Evolutionary conservation across 306 rosid genomes (phyloP).

Genomic region (Ceratonia siliqua): DNA sequence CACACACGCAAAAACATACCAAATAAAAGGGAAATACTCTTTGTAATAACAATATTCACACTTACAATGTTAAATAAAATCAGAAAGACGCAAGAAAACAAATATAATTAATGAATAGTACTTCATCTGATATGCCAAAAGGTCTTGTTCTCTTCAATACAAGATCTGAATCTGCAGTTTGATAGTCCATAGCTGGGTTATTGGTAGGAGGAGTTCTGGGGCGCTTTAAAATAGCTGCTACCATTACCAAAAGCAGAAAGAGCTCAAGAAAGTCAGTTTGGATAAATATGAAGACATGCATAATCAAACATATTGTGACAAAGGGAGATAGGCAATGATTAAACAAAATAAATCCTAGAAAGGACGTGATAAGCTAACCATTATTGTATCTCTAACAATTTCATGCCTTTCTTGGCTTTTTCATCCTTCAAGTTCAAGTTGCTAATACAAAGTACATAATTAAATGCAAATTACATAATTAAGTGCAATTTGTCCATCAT

Average conservation of each 20-base stretch:
- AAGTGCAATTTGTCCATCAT: constrained; percentile 13
- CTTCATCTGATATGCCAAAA: constrained; percentile 89
- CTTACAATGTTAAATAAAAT: constrained; percentile 28
- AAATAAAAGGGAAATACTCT: constrained; percentile 20
- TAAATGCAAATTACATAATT: constrained; percentile 8
- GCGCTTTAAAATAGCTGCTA: constrained; percentile 84
- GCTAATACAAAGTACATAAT: background rate
- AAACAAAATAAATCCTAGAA: background rate
- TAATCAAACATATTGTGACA: background rate
- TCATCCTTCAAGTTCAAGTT: background rate
- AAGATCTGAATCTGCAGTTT: constrained; percentile 96
- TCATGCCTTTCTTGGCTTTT: constrained; percentile 21
- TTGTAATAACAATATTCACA: constrained; percentile 25
- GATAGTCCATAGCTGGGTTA: constrained; percentile 93
- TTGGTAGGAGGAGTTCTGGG: constrained; percentile 97
- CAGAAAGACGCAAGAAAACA: constrained; percentile 27
- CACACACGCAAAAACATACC: background rate
- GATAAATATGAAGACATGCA: background rate
- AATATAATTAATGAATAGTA: constrained; percentile 40
- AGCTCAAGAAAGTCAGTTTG: constrained; percentile 31
- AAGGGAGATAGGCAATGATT: background rate
- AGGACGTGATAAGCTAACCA: background rate
- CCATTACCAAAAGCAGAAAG: constrained; percentile 38
- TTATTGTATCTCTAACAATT: background rate
- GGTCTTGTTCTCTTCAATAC: constrained; percentile 93